phyloP scores from a whole-genome alignment of 1,284 basidiomycete genomes.

The Marasmius oreades region DNA sequence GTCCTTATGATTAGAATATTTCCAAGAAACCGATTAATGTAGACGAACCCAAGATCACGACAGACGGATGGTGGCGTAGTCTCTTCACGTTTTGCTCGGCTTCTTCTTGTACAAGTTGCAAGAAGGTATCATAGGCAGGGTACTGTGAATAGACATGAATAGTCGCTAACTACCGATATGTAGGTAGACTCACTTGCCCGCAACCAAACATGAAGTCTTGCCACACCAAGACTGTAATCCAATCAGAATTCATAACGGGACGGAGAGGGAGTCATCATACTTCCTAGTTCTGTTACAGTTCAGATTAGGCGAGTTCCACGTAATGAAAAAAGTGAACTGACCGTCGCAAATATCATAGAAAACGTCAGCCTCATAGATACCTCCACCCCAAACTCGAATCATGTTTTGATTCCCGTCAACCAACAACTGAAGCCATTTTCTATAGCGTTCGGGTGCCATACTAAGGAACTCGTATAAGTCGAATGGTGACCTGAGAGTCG shows the following conservation, averaged over 20 bases:
- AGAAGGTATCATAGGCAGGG: conserved; percentile 72
- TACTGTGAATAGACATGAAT: conserved; percentile 46
- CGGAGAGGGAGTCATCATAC: conserved; percentile 41
- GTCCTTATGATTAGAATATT: conserved; percentile 4
- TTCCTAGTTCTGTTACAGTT: conserved; percentile 58
- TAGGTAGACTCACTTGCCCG: conserved; percentile 52
- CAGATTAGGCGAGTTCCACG: neutral
- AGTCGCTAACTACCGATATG: neutral
- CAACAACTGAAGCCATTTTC: conserved; percentile 69
- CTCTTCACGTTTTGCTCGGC: conserved; percentile 73
- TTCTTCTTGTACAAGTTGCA: conserved; percentile 63
- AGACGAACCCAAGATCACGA: conserved; percentile 76
- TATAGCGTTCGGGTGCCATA: conserved; percentile 56
- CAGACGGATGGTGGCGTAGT: conserved; percentile 70
- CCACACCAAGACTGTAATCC: conserved; percentile 72
- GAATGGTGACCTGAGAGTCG: neutral
- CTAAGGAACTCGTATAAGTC: conserved; percentile 23
- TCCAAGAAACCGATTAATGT: neutral
- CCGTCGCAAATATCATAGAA: conserved; percentile 84
- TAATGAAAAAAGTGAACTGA: conserved; percentile 25
- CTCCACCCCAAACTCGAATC: conserved; percentile 82
- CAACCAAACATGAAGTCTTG: conserved; percentile 90
- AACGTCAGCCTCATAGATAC: conserved; percentile 72
- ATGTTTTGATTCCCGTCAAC: conserved; percentile 84
- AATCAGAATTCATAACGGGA: conserved; percentile 26